Conservation (phyloP, 164 flowering plant genomes). For the Nymphaea colorata region DNA sequence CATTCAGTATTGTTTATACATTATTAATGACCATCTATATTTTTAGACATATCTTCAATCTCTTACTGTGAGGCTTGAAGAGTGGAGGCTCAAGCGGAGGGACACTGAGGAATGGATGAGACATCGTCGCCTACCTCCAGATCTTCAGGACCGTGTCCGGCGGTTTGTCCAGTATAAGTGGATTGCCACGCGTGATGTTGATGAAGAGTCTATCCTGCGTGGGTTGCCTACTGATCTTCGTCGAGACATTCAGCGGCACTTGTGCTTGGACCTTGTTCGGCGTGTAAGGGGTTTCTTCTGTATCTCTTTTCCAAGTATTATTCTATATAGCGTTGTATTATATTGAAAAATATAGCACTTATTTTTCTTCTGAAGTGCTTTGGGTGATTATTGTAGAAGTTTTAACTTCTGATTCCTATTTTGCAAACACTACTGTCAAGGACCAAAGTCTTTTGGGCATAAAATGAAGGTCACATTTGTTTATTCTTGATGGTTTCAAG, state of each 20-base stretch:
- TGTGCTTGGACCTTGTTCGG: constrained; percentile 91
- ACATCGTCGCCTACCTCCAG: constrained; percentile 88
- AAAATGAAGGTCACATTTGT: too few relatives aligned
- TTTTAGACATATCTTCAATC: constrained; percentile 92
- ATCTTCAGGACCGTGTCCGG: constrained; percentile 54
- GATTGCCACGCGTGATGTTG: constrained; percentile 91
- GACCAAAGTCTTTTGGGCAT: too few relatives aligned
- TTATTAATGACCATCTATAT: not conserved
- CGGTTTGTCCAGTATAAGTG: constrained; percentile 89
- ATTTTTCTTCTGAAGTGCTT: too few relatives aligned
- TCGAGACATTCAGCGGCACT: constrained; percentile 83
- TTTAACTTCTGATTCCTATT: too few relatives aligned
- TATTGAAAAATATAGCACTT: too few relatives aligned
- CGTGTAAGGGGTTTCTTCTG: constrained; percentile 41
- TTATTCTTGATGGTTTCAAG: too few relatives aligned
- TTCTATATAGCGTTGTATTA: too few relatives aligned
- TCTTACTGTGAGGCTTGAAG: constrained; percentile 76
- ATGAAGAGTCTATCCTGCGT: constrained; percentile 64
- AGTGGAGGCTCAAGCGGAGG: constrained; percentile 87
- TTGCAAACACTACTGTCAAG: too few relatives aligned
- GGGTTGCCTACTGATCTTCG: constrained; percentile 85
- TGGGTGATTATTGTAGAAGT: too few relatives aligned
- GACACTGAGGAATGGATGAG: constrained; percentile 99
- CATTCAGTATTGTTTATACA: too few relatives aligned
- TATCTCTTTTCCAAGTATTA: too few relatives aligned